Percentiles rank a stretch among this genome's conserved stretches.
phyloP scores from a whole-genome alignment of 768 basidiomycete species.

The Boletales sp. region DNA sequence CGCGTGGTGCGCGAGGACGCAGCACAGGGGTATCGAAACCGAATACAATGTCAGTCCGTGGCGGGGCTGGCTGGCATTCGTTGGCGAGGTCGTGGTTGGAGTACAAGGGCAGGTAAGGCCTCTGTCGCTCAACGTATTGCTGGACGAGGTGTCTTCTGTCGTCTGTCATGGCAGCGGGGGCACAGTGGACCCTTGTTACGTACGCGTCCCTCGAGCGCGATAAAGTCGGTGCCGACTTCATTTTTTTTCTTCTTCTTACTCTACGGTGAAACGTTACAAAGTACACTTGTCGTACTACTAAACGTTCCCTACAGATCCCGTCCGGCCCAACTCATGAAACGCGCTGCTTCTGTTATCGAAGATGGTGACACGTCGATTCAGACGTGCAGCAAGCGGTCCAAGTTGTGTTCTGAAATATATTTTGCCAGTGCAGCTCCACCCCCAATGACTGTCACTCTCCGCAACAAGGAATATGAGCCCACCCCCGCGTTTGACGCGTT shows the following conservation, averaged over 20 bases:
- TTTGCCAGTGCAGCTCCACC: constrained; percentile 11
- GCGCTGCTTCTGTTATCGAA: constrained; percentile 9
- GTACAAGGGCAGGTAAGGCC: constrained; percentile 40
- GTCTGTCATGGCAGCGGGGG: constrained; percentile 8
- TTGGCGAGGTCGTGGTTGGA: constrained; percentile 36
- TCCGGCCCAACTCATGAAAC: constrained; percentile 19
- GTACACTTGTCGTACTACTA: background rate
- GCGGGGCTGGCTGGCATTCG: constrained; percentile 8
- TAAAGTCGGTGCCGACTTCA: background rate
- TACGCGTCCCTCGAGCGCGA: background rate
- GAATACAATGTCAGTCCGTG: constrained; percentile 19
- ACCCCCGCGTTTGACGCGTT: constrained; percentile 59
- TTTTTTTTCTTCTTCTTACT: background rate
- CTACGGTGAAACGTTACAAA: constrained; percentile 1
- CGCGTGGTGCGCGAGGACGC: constrained; percentile 39
- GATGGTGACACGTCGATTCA: constrained; percentile 5
- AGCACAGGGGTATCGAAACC: constrained; percentile 57
- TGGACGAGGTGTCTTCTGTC: constrained; percentile 42
- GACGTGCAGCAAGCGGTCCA: constrained; percentile 22
- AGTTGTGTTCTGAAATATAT: constrained; percentile 17
- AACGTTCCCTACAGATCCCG: background rate
- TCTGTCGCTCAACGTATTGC: constrained; percentile 50
- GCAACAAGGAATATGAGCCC: constrained; percentile 37
- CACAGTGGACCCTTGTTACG: background rate
- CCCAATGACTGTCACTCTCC: constrained; percentile 32